phyloP scores from a whole-genome alignment of 31 red algal species.

The Porphyra umbilicalis region DNA sequence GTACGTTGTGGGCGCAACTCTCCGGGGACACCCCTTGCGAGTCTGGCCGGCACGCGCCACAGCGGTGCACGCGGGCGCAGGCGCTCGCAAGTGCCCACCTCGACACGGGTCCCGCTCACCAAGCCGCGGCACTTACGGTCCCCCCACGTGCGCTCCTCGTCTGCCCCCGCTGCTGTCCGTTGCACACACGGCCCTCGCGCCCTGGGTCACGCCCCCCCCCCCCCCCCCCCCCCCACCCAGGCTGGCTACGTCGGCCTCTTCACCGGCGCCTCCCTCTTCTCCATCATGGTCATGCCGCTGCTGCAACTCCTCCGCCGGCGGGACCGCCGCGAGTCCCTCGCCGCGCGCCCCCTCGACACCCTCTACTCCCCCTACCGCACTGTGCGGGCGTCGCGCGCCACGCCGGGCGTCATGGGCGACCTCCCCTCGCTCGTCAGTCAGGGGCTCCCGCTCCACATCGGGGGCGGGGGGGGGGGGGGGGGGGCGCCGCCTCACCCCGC shows the following conservation, averaged over 20 bases:
- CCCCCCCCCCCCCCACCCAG: neutral
- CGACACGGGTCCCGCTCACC: too few species aligned
- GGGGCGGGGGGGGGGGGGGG: too few species aligned
- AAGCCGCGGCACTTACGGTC: too few species aligned
- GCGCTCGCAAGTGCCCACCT: neutral
- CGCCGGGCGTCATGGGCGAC: neutral
- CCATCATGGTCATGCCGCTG: constrained; percentile 31
- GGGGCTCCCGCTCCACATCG: too few species aligned
- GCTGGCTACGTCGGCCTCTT: constrained; percentile 30
- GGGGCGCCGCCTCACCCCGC: too few species aligned
- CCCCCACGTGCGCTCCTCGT: neutral
- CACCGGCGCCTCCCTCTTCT: constrained; percentile 31
- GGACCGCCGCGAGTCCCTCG: constrained; percentile 4
- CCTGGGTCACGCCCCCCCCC: neutral
- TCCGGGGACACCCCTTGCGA: too few species aligned
- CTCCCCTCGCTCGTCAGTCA: too few species aligned
- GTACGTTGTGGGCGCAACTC: too few species aligned
- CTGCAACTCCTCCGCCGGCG: constrained; percentile 4
- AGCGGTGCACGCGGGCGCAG: neutral
- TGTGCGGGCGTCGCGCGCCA: neutral
- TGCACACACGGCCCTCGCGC: neutral
- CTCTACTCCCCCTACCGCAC: neutral
- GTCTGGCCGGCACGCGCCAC: neutral
- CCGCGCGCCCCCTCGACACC: neutral
- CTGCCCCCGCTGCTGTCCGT: neutral